Conservation (phyloP, 2,329 filamentous ascomycete species). For the Pseudocercospora macadamiae region DNA sequence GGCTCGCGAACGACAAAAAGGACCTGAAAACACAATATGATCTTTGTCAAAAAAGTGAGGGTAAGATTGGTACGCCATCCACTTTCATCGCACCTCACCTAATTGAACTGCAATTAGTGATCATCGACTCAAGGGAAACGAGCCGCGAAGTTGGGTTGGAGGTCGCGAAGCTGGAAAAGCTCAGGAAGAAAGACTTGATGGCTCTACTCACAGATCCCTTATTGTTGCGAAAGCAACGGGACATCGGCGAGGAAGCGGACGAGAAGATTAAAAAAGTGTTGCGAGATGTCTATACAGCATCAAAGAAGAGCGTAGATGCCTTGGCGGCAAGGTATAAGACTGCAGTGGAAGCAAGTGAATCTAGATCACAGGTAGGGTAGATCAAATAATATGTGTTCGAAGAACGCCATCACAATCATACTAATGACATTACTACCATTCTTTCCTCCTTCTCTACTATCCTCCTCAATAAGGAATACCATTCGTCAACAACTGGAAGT, state of each 20-base stretch:
- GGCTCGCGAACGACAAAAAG: background rate
- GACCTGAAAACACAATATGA: background rate
- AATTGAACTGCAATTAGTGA: background rate
- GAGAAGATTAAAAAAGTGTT: background rate
- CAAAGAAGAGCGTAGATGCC: background rate
- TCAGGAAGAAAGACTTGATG: background rate
- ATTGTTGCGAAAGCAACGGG: background rate
- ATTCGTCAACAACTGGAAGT: conserved; percentile 96
- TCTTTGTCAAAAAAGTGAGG: background rate
- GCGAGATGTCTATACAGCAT: background rate
- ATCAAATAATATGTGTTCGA: too few species aligned
- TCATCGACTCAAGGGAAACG: background rate
- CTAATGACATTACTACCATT: too few species aligned
- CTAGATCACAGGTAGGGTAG: too few species aligned
- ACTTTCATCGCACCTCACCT: background rate
- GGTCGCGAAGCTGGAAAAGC: background rate
- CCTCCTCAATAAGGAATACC: conserved; percentile 81
- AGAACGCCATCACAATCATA: too few species aligned
- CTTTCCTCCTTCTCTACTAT: background rate
- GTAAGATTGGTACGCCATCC: background rate
- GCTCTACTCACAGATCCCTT: background rate
- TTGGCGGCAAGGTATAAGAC: background rate
- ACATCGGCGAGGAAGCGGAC: background rate
- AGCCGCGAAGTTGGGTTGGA: background rate
- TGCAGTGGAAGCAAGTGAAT: background rate